These are phyloP conservation scores for Boletus rubropictus DNA, from an alignment of 768 basidiomycete species.

Conservation along the genomic window DNA sequence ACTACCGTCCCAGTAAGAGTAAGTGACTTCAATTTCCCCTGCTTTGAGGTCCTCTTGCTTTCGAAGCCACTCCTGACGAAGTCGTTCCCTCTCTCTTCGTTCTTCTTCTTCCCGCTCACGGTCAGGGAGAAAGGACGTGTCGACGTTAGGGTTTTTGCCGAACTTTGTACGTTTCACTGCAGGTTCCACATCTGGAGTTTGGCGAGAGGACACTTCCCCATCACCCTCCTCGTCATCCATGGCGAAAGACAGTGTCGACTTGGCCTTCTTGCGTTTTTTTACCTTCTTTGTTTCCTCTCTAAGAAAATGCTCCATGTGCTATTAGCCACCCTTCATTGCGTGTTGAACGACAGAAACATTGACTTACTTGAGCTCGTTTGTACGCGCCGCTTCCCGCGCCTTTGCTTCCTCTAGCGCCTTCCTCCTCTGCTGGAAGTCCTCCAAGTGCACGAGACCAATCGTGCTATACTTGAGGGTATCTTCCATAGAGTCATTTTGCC, in stretches of 20 bases:
- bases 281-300: slow-evolving; percentile 79
- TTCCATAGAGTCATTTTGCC: slow-evolving; percentile 92
- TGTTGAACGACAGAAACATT: slow-evolving; percentile 11
- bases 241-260: slow-evolving; percentile 87
- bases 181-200: slow-evolving; percentile 38
- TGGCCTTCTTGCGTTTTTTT: slow-evolving; percentile 92
- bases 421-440: slow-evolving; percentile 86
- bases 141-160: slow-evolving; percentile 93
- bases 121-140: slow-evolving; percentile 97
- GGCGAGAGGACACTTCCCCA: slow-evolving; percentile 35
- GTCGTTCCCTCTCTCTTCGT: slow-evolving; percentile 78
- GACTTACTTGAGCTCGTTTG: slow-evolving; percentile 83
- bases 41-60: slow-evolving; percentile 63
- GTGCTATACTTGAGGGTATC: slow-evolving; percentile 88
- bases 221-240: slow-evolving; percentile 72
- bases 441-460: slow-evolving; percentile 83
- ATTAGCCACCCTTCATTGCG: slow-evolving; percentile 50
- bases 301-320: slow-evolving; percentile 76
- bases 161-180: slow-evolving; percentile 69
- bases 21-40: slow-evolving; percentile 84
- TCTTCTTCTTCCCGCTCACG: slow-evolving; percentile 95
- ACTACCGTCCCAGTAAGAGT: slow-evolving; percentile 98
- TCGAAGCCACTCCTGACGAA: slow-evolving; percentile 84
- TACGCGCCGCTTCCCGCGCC: slow-evolving; percentile 80
- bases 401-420: slow-evolving; percentile 90